Evolutionary conservation across 805 yeast species (phyloP).

Genomic region (Ogataea paradorogensis): DNA sequence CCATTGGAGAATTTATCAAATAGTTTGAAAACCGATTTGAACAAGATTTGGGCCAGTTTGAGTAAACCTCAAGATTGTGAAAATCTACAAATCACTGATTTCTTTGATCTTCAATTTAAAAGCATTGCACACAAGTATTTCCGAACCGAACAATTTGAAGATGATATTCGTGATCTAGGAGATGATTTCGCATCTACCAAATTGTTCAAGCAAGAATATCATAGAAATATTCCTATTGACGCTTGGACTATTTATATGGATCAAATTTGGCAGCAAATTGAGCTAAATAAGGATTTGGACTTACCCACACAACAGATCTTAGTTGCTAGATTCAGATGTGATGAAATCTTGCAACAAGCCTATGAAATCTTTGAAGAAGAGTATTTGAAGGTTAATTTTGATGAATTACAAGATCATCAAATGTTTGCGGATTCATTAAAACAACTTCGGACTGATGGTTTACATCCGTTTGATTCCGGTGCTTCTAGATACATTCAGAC

Average conservation of each 20-base stretch:
- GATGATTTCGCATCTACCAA: conserved; percentile 46
- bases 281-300: conserved; percentile 88
- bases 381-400: conserved; percentile 28
- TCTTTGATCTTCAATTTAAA: conserved; percentile 80
- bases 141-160: conserved; percentile 66
- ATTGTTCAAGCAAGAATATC: conserved; percentile 68
- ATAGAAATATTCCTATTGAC: conserved; percentile 85
- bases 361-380: conserved; percentile 42
- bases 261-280: conserved; percentile 93
- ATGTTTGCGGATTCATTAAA: conserved; percentile 43
- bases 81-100: conserved; percentile 60
- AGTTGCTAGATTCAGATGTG: conserved; percentile 93
- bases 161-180: conserved; percentile 62
- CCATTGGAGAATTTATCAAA: conserved; percentile 68
- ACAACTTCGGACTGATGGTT: conserved; percentile 42
- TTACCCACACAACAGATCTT: conserved; percentile 94
- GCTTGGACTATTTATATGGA: conserved; percentile 94
- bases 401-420: conserved; percentile 26
- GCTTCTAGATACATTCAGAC: conserved; percentile 73
- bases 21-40: conserved; percentile 69
- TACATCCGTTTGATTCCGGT: conserved; percentile 56
- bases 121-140: conserved; percentile 83
- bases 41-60: conserved; percentile 73
- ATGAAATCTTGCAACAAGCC: conserved; percentile 68
- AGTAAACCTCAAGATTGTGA: conserved; percentile 68